phyloP scores from a whole-genome alignment of 495 filamentous ascomycete species.

The Tuber magnatum region DNA sequence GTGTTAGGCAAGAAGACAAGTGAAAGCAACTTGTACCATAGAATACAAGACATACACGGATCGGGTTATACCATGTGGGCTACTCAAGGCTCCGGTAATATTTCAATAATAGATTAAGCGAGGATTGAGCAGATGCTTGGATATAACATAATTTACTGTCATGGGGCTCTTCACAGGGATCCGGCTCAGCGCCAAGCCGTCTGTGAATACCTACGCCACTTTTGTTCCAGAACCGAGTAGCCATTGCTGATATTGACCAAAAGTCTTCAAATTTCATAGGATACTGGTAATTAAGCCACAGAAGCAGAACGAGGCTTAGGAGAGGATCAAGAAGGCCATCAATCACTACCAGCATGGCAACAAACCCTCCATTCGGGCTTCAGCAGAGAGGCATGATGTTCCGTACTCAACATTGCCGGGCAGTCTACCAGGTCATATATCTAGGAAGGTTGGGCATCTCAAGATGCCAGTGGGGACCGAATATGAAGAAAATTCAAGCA shows the following conservation, averaged over 20 bases:
- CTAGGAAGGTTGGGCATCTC: background rate
- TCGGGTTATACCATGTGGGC: no score
- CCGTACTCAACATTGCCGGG: background rate
- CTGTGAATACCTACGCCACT: background rate
- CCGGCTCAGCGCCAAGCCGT: background rate
- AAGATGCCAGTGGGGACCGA: no score
- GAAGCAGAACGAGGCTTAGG: no score
- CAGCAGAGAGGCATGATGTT: background rate
- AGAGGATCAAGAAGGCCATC: no score
- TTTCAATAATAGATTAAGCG: no score
- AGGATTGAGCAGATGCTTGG: no score
- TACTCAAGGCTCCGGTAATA: no score
- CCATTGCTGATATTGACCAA: background rate
- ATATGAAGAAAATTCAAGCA: no score
- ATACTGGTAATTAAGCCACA: background rate
- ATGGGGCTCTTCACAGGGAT: background rate
- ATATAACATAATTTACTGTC: background rate
- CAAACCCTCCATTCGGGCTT: background rate
- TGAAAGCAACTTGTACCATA: no score
- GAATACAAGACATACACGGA: no score
- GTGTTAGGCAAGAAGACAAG: no score
- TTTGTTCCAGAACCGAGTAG: background rate
- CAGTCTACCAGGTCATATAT: background rate
- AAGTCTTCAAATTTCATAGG: background rate
- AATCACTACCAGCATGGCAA: no score